Percentiles rank a stretch among this genome's conserved stretches.
These are phyloP conservation scores for Magnaporthiopsis rhizophila DNA, from an alignment of 2,329 filamentous ascomycete species.

Conservation along the genomic window DNA sequence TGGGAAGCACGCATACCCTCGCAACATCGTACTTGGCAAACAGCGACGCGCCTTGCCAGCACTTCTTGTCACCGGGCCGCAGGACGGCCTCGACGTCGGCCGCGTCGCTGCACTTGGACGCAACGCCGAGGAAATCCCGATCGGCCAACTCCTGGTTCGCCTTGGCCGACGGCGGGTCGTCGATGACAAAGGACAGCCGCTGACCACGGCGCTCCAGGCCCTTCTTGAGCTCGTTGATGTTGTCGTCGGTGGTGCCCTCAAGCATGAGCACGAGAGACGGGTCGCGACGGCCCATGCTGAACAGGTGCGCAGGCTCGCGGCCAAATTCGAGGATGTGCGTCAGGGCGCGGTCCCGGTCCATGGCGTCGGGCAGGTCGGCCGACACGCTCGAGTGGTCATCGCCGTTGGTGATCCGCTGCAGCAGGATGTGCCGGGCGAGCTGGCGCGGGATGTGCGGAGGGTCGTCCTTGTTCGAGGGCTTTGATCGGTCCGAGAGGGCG, in stretches of 20 bases:
- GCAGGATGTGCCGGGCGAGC: constrained; percentile 49
- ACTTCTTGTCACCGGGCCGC: constrained; percentile 29
- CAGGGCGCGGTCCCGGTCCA: constrained; percentile 41
- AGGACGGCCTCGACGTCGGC: constrained; percentile 27
- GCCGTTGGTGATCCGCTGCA: constrained; percentile 43
- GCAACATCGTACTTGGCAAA: constrained; percentile 35
- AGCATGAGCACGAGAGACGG: constrained; percentile 48
- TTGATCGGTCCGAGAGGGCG: background rate
- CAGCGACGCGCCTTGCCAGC: constrained; percentile 36
- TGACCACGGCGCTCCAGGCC: constrained; percentile 26
- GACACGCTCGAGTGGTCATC: constrained; percentile 38
- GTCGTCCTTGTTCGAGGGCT: constrained; percentile 17
- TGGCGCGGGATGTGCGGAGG: constrained; percentile 40
- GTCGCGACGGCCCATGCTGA: constrained; percentile 29
- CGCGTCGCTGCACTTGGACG: constrained; percentile 30
- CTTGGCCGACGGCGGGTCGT: constrained; percentile 33
- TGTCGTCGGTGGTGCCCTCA: constrained; percentile 43
- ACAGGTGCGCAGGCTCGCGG: constrained; percentile 41
- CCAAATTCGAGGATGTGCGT: constrained; percentile 53
- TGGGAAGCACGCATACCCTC: constrained; percentile 26
- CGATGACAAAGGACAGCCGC: constrained; percentile 41
- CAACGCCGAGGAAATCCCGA: constrained; percentile 30
- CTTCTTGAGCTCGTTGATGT: constrained; percentile 33
- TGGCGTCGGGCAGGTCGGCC: constrained; percentile 34
- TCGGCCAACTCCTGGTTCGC: constrained; percentile 35